Evolutionary conservation across 2,329 filamentous ascomycete species (phyloP).

Genomic region (Nemania serpens): DNA sequence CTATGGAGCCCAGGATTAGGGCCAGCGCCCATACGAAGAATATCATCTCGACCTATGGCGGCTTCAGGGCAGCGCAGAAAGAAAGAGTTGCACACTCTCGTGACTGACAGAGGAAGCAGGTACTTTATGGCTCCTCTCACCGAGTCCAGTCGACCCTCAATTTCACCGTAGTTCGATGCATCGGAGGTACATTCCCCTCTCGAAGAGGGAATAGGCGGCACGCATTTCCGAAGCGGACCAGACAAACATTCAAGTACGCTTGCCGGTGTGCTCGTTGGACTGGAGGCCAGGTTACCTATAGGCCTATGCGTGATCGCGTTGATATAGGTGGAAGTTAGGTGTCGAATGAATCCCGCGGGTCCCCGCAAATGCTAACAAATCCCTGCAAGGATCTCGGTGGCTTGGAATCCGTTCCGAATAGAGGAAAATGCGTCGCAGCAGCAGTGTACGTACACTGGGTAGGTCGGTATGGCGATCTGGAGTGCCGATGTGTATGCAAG

Average conservation of each 20-base stretch:
- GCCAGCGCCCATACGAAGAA: constrained; percentile 15
- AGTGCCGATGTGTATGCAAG: constrained; percentile 22
- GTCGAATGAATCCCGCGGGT: too few relatives aligned
- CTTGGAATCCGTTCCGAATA: constrained; percentile 25
- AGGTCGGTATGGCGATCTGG: not conserved
- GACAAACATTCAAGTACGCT: not conserved
- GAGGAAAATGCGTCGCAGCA: constrained; percentile 15
- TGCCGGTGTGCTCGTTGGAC: not conserved
- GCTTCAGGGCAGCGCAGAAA: not conserved
- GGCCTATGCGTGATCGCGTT: not conserved
- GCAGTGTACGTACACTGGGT: not conserved
- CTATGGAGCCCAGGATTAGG: constrained; percentile 26
- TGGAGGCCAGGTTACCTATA: not conserved
- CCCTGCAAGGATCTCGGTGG: constrained; percentile 11
- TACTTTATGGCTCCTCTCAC: not conserved
- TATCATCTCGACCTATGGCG: constrained; percentile 24
- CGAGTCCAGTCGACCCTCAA: not conserved
- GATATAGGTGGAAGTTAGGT: too few relatives aligned
- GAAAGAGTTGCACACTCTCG: not conserved
- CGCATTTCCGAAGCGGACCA: constrained; percentile 20
- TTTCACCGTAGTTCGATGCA: constrained; percentile 7
- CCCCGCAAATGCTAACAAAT: not conserved
- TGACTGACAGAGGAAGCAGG: not conserved
- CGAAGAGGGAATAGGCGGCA: constrained; percentile 9
- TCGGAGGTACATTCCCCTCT: constrained; percentile 9